Conservation (phyloP, 257 asterid species). For the Nicotiana otophora region DNA sequence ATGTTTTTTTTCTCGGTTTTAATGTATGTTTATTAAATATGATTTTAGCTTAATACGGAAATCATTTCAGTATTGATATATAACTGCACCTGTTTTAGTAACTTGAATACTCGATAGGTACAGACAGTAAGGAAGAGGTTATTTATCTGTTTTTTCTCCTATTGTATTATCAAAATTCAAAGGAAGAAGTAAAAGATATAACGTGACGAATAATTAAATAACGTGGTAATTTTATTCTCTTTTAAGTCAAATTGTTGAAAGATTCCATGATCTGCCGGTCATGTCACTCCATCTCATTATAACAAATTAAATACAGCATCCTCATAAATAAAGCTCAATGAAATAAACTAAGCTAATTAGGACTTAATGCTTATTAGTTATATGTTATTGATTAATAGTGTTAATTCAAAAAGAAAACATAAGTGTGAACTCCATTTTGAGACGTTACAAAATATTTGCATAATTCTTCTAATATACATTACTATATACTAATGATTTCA, state of each 20-base stretch:
- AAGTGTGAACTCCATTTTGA: no score
- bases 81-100: neutral
- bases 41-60: no score
- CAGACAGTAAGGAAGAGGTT: neutral
- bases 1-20: no score
- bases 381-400: no score
- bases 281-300: slow-evolving; percentile 1
- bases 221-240: neutral
- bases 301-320: neutral
- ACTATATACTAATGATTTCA: no score
- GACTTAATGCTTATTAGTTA: no score
- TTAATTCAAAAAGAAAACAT: no score
- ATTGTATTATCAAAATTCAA: neutral
- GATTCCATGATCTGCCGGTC: slow-evolving; percentile 6
- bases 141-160: neutral
- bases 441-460: no score
- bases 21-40: no score
- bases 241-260: neutral
- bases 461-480: no score
- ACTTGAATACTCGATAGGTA: neutral
- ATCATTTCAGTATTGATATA: neutral
- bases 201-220: neutral
- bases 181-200: neutral
- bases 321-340: neutral
- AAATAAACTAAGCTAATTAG: no score